Percentiles rank a stretch among this genome's conserved stretches.
phyloP scores from a whole-genome alignment of 2,329 filamentous ascomycete genomes.

The Penicillium nordicum region DNA sequence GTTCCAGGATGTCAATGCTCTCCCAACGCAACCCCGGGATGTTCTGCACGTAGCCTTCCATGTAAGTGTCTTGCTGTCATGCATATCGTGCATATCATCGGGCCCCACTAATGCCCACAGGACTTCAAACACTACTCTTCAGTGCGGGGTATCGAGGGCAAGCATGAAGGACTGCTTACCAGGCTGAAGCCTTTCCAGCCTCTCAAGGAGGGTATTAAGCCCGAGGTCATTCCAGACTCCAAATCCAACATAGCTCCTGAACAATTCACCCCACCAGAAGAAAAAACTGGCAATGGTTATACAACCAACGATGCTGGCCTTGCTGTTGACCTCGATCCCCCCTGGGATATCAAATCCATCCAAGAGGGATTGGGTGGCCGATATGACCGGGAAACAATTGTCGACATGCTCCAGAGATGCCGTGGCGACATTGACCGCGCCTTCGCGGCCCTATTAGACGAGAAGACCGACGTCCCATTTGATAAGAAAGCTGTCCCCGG shows the following conservation, averaged over 20 bases:
- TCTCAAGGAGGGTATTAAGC: not conserved
- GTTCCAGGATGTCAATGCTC: constrained; percentile 47
- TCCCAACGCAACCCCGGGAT: constrained; percentile 33
- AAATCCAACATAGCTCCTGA: not conserved
- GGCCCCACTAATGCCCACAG: constrained; percentile 37
- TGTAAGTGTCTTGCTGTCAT: constrained; percentile 43
- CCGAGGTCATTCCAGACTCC: constrained; percentile 17
- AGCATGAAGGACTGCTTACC: constrained; percentile 54
- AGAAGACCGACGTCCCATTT: constrained; percentile 31
- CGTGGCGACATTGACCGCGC: constrained; percentile 54
- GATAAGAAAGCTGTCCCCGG: constrained; percentile 22
- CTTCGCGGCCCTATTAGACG: constrained; percentile 52
- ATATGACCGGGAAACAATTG: constrained; percentile 50
- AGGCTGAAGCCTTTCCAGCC: constrained; percentile 32
- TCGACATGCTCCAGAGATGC: constrained; percentile 51
- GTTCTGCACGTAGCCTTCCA: constrained; percentile 61
- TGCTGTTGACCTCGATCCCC: constrained; percentile 43
- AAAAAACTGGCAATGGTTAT: not conserved
- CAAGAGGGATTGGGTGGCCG: constrained; percentile 51
- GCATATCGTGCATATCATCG: not conserved
- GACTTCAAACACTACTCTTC: constrained; percentile 66
- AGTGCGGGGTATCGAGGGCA: constrained; percentile 58
- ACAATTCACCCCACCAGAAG: not conserved
- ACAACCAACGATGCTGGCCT: constrained; percentile 12
- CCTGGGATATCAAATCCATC: constrained; percentile 57